A percentile compares a stretch with the other conserved stretches of the same genome.
Evolutionary conservation across 2,329 filamentous ascomycete genomes (phyloP).

Genomic region (Penicillium sp.): DNA sequence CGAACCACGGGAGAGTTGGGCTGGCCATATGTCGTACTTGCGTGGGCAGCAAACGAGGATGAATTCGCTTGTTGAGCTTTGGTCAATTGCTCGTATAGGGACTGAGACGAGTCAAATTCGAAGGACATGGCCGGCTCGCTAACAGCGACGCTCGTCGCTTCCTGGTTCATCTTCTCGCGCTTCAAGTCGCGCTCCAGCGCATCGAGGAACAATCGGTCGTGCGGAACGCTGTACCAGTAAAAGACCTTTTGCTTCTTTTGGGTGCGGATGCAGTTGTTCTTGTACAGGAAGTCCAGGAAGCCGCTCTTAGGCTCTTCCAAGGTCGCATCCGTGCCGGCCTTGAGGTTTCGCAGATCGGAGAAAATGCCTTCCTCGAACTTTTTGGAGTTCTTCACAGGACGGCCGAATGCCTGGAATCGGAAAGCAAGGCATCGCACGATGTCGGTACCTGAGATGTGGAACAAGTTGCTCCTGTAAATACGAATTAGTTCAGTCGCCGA

Average conservation of each 20-base stretch:
- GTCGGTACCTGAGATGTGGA: constrained; percentile 98
- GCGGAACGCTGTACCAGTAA: constrained; percentile 99
- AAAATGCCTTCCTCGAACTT: constrained; percentile 99
- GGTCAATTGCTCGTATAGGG: constrained; percentile 97
- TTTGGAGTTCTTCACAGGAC: constrained; percentile 98
- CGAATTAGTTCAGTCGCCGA: constrained; percentile 8
- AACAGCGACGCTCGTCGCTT: constrained; percentile 93
- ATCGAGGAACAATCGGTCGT: constrained; percentile 95
- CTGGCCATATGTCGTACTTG: constrained; percentile 64
- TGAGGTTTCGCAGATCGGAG: constrained; percentile 95
- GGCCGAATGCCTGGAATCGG: constrained; percentile 96
- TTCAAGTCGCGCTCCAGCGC: constrained; percentile 95
- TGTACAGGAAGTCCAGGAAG: constrained; percentile 98
- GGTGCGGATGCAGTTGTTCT: constrained; percentile 99
- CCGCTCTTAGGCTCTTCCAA: constrained; percentile 98
- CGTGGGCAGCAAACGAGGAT: constrained; percentile 86
- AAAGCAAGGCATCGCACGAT: constrained; percentile 98
- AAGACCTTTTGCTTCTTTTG: constrained; percentile 99
- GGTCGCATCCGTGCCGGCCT: constrained; percentile 96
- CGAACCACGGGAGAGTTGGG: constrained; percentile 85
- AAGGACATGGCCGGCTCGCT: constrained; percentile 97
- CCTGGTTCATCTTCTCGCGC: constrained; percentile 98
- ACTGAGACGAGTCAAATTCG: constrained; percentile 98
- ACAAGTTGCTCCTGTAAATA: constrained; percentile 80
- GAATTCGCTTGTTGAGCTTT: constrained; percentile 99